phyloP scores from a whole-genome alignment of 169 alveolate species.

The Cryptosporidium sp. region DNA sequence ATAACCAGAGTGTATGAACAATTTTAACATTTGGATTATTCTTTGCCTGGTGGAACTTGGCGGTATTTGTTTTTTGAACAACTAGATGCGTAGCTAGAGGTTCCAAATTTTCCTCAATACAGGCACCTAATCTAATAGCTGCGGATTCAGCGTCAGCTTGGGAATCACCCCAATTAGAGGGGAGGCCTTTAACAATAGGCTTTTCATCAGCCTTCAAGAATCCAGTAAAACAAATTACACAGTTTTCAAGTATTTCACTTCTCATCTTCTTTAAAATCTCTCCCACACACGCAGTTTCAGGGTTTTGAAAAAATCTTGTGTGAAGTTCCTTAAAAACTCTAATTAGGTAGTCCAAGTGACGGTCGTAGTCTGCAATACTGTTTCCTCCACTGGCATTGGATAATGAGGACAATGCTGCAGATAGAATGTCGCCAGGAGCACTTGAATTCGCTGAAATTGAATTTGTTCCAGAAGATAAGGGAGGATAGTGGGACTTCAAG shows the following conservation, averaged over 20 bases:
- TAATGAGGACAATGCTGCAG: conserved; percentile 72
- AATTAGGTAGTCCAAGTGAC: conserved; percentile 88
- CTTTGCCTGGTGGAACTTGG: conserved; percentile 85
- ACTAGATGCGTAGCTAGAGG: conserved; percentile 89
- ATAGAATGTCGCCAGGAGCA: conserved; percentile 73
- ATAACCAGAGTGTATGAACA: conserved; percentile 92
- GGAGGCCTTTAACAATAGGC: conserved; percentile 82
- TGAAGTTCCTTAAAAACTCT: conserved; percentile 88
- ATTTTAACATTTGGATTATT: conserved; percentile 81
- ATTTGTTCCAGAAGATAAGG: conserved; percentile 65
- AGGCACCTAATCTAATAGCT: conserved; percentile 89
- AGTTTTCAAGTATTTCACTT: conserved; percentile 82
- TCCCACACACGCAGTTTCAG: conserved; percentile 88
- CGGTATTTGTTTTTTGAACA: conserved; percentile 91
- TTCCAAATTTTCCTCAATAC: conserved; percentile 82
- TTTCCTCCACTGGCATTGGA: conserved; percentile 76
- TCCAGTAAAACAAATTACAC: conserved; percentile 90
- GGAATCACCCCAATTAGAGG: conserved; percentile 85
- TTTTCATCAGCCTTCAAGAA: conserved; percentile 86
- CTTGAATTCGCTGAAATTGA: conserved; percentile 48
- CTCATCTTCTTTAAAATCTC: conserved; percentile 84
- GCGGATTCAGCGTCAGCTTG: conserved; percentile 89
- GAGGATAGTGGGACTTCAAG: conserved; percentile 79
- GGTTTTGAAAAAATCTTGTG: conserved; percentile 85
- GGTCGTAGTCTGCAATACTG: conserved; percentile 85